Evolutionary conservation across 345 rosid species (phyloP), one percentile per base, ranked within the genome.

Genomic region (Camelina sativa): DNA sequence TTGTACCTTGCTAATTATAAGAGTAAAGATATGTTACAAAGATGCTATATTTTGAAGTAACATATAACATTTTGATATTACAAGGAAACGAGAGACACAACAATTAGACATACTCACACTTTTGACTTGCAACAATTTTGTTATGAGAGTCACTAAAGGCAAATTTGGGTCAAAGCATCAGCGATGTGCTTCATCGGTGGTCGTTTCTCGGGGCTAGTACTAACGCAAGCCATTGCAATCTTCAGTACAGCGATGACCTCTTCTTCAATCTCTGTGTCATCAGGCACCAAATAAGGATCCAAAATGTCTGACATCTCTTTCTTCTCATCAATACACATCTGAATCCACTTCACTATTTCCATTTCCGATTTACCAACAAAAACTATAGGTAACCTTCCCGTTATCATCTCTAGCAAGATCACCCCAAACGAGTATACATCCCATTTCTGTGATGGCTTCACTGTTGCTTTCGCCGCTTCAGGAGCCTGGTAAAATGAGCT

Each of bases 381-480:
- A 13, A 93, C 87, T 9, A 85, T 41, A 0, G 96, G 87, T 7
- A 67, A 73, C 67, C 91, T 87, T 71, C 96, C 95, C 0, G 96
- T 89, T 71, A 94, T 87, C 89, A 91, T 86, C 84, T 90, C 98
- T 11, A 94, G 89, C 65, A 91, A 75, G 75, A 94, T 90, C 70
- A 94, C 97, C 19, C 97, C 98, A 0, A 70, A 90, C 0, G 97
- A 91, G 85, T 91, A 94, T 17, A 91, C 85, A 77, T 94, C 98
- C 98, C 97, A 94, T 74, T 89, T 91, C 79, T 91, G 96, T 0
- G 98, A 94, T 41, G 96, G 95, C 78, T 91, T 94, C 75, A 91
- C 83, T 19, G 82, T 77, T 40, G 84, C 84, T 78, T 90, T 94
- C 52, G 81, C 69, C 15, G 88, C 91, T 86, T 94, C 96, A 7